A percentile compares a stretch with the other conserved stretches of the same genome.
phyloP scores from a whole-genome alignment of 139 green algal species.

The Prasinococcaceae sp. region DNA sequence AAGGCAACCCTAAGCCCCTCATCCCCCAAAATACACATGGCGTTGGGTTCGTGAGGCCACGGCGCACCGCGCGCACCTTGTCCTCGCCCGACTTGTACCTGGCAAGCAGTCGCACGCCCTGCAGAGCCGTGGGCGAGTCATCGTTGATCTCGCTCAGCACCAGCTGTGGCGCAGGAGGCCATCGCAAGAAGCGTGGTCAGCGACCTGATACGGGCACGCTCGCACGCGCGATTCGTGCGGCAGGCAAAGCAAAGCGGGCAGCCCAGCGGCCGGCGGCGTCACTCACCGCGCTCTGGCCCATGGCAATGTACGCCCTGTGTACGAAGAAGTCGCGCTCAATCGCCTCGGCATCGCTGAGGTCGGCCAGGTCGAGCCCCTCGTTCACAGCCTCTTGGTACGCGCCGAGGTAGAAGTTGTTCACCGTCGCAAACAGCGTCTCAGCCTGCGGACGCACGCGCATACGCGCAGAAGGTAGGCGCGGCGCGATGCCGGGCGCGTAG shows the following conservation, averaged over 20 bases:
- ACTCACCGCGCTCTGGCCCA: slow-evolving; percentile 76
- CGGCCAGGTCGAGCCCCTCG: slow-evolving; percentile 59
- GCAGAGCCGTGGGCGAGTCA: slow-evolving; percentile 51
- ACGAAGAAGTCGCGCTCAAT: slow-evolving; percentile 71
- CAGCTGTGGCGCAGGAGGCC: slow-evolving; percentile 42
- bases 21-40: too few relatives aligned
- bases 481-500: too few relatives aligned
- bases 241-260: neutral
- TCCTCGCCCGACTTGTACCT: slow-evolving; percentile 39
- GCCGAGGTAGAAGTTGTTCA: slow-evolving; percentile 85
- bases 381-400: slow-evolving; percentile 82
- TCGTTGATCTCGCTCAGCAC: slow-evolving; percentile 74
- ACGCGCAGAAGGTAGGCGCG: too few relatives aligned
- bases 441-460: too few relatives aligned
- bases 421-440: slow-evolving; percentile 67
- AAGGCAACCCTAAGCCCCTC: too few relatives aligned
- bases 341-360: slow-evolving; percentile 50
- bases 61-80: too few relatives aligned
- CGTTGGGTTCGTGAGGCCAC: too few relatives aligned
- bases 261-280: too few relatives aligned
- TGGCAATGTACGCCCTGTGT: slow-evolving; percentile 87
- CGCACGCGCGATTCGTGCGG: neutral
- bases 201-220: neutral
- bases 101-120: slow-evolving; percentile 78
- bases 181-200: neutral